A percentile compares a stretch with the other conserved stretches of the same genome.
phyloP scores from a whole-genome alignment of 495 filamentous ascomycete genomes.

The Lophium mytilinum region DNA sequence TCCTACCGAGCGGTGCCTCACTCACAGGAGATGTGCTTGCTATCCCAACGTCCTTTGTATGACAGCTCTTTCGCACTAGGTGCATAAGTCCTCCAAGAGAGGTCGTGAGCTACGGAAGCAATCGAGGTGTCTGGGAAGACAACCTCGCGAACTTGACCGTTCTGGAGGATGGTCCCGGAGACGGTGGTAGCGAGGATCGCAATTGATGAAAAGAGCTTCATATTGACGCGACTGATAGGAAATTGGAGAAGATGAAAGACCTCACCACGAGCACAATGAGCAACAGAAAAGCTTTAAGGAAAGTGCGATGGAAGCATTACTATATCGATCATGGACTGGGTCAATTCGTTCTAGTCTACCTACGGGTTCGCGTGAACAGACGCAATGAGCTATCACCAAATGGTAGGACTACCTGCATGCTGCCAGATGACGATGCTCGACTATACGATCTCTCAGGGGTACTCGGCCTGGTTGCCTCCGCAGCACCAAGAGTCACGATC shows the following conservation, averaged over 20 bases:
- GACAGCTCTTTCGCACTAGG: slow-evolving; percentile 53
- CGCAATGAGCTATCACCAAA: background rate
- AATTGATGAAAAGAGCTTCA: slow-evolving; percentile 5
- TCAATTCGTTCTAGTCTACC: background rate
- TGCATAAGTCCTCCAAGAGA: slow-evolving; percentile 43
- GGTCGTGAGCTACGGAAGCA: slow-evolving; percentile 22
- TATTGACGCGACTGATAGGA: slow-evolving; percentile 1
- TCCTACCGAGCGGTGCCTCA: background rate
- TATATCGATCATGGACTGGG: too few relatives aligned
- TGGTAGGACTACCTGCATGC: background rate
- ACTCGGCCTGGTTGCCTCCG: background rate
- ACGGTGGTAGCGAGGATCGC: slow-evolving; percentile 6
- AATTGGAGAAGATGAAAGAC: background rate
- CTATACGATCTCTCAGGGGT: background rate
- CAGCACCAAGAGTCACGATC: background rate
- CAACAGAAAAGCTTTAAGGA: too few relatives aligned
- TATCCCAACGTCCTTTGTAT: slow-evolving; percentile 65
- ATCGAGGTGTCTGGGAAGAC: slow-evolving; percentile 41
- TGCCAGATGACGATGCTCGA: slow-evolving; percentile 1
- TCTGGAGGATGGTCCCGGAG: slow-evolving; percentile 50
- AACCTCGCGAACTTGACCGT: slow-evolving; percentile 45
- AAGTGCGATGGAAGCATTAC: too few relatives aligned
- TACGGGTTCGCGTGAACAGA: background rate
- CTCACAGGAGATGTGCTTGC: slow-evolving; percentile 49
- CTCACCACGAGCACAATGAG: too few relatives aligned